Percentiles rank a stretch among this genome's conserved stretches.
Conservation (phyloP, 2,329 filamentous ascomycete species). For the Aspergillus eucalypticola region DNA sequence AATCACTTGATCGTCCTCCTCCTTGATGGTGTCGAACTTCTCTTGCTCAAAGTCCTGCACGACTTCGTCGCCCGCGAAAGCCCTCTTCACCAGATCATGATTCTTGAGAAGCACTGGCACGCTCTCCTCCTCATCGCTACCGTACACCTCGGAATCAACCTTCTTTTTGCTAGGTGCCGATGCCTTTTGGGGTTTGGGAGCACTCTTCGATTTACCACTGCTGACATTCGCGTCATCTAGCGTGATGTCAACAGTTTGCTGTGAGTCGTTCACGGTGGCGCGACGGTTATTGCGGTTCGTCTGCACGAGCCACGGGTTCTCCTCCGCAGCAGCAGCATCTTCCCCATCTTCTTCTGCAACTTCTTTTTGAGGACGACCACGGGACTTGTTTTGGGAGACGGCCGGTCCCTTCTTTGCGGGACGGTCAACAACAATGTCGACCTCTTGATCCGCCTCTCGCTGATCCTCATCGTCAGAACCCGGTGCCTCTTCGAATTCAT, state of each 20-base stretch:
- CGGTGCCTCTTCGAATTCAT: constrained; percentile 63
- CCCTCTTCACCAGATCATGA: constrained; percentile 71
- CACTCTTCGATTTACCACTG: constrained; percentile 15
- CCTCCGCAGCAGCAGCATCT: constrained; percentile 26
- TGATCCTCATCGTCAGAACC: constrained; percentile 51
- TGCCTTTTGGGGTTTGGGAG: constrained; percentile 25
- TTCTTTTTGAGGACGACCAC: constrained; percentile 15
- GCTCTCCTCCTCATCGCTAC: constrained; percentile 44
- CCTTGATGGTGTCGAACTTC: constrained; percentile 69
- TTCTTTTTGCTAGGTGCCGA: constrained; percentile 17
- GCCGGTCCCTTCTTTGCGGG: constrained; percentile 19
- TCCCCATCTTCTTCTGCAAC: constrained; percentile 16
- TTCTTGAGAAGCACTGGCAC: constrained; percentile 50
- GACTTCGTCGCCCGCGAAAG: constrained; percentile 87
- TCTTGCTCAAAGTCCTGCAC: constrained; percentile 77
- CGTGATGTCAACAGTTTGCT: constrained; percentile 36
- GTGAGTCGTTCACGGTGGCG: constrained; percentile 25
- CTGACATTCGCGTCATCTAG: constrained; percentile 27
- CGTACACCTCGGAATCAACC: constrained; percentile 42
- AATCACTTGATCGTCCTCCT: constrained; percentile 79
- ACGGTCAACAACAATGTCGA: constrained; percentile 38
- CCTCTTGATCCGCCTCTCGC: constrained; percentile 30
- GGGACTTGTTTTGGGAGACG: constrained; percentile 22
- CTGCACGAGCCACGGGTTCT: constrained; percentile 42
- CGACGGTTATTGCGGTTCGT: constrained; percentile 38